Conservation (phyloP, 768 basidiomycete genomes). For the Russula vinacea region DNA sequence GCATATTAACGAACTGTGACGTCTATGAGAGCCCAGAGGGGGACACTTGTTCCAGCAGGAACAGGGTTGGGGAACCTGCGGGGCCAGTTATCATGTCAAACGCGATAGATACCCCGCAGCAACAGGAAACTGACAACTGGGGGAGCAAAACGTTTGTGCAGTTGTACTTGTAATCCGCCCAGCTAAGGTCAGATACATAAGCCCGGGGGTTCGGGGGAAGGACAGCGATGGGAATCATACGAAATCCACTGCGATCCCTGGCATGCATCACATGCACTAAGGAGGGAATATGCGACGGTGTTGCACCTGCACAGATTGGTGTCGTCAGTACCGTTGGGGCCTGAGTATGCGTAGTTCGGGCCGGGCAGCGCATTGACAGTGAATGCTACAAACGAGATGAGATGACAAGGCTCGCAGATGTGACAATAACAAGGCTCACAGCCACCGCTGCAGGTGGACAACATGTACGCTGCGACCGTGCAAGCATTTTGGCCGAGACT, state of each 20-base stretch:
- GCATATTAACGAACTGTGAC: not conserved
- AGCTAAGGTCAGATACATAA: not conserved
- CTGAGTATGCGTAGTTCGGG: not conserved
- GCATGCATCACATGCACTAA: conserved; percentile 22
- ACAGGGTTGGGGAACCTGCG: conserved; percentile 15
- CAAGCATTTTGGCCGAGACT: conserved; percentile 16
- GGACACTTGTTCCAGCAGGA: conserved; percentile 12
- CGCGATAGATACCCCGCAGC: too few relatives aligned
- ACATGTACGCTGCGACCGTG: conserved; percentile 8
- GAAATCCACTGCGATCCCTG: not conserved
- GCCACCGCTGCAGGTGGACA: conserved; percentile 11
- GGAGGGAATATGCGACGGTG: conserved; percentile 10
- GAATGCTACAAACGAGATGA: conserved; percentile 5
- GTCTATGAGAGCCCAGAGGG: conserved; percentile 7
- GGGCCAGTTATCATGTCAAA: not conserved
- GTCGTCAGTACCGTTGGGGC: not conserved
- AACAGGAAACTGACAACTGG: conserved; percentile 4
- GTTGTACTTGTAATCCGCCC: not conserved
- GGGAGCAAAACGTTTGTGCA: not conserved
- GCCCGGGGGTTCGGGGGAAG: not conserved
- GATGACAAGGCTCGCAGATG: not conserved
- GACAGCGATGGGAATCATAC: not conserved
- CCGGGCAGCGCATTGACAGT: not conserved
- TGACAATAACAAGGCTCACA: conserved; percentile 2
- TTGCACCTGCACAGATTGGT: conserved; percentile 16